Conservation (phyloP, 73 alveolate species). For the Tetrahymena elliotti region DNA sequence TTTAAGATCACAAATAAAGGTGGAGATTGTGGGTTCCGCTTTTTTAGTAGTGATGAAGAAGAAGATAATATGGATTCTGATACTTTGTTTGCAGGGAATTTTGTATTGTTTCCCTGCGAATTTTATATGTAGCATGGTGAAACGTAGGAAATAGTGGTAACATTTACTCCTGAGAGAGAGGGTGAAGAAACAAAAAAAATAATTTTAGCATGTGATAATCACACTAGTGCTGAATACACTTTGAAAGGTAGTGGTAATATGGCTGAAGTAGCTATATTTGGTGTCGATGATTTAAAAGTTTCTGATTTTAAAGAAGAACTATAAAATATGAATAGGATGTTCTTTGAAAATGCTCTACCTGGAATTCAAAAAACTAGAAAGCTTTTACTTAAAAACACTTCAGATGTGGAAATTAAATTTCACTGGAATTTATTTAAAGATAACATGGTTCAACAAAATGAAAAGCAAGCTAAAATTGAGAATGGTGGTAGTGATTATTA, state of each 20-base stretch:
- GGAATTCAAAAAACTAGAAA: slow-evolving; percentile 65
- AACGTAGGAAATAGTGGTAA: slow-evolving; percentile 79
- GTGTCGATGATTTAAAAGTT: slow-evolving; percentile 56
- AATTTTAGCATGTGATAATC: slow-evolving; percentile 85
- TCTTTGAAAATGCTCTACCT: slow-evolving; percentile 87
- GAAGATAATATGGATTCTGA: slow-evolving; percentile 57
- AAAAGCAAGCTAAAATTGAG: slow-evolving; percentile 4
- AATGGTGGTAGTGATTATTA: background rate
- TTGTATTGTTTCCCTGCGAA: slow-evolving; percentile 84
- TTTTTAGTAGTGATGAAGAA: slow-evolving; percentile 79
- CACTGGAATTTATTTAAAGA: slow-evolving; percentile 88
- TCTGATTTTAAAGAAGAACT: slow-evolving; percentile 62
- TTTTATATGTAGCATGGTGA: slow-evolving; percentile 88
- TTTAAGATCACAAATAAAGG: slow-evolving; percentile 90
- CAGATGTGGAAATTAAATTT: slow-evolving; percentile 75
- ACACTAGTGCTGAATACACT: slow-evolving; percentile 66
- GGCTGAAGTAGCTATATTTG: slow-evolving; percentile 51
- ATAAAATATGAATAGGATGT: slow-evolving; percentile 57
- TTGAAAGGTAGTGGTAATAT: slow-evolving; percentile 81
- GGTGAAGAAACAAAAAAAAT: slow-evolving; percentile 80
- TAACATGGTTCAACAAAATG: slow-evolving; percentile 64
- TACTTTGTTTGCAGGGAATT: slow-evolving; percentile 73
- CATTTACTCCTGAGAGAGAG: slow-evolving; percentile 81
- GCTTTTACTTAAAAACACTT: slow-evolving; percentile 63
- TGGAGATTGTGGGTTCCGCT: slow-evolving; percentile 93